Percentiles rank a stretch among this genome's conserved stretches.
Conservation (phyloP, 352 stramenopile species). For the Peronospora destructor region DNA sequence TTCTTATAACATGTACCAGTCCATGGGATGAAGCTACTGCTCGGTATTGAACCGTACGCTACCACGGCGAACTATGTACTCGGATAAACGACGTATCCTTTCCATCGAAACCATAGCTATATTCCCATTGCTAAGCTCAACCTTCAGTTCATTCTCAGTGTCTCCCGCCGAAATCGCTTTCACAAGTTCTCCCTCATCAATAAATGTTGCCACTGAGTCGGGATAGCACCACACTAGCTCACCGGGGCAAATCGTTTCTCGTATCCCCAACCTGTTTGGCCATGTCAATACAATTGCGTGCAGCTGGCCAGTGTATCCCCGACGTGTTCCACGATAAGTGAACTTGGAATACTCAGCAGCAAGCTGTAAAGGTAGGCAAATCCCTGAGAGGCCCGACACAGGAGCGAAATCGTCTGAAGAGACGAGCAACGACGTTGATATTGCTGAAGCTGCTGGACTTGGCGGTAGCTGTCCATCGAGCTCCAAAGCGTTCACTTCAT, state of each 20-base stretch:
- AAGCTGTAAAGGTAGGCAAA: slow-evolving; percentile 37
- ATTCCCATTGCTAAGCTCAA: slow-evolving; percentile 21
- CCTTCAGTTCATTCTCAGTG: slow-evolving; percentile 18
- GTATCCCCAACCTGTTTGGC: slow-evolving; percentile 19
- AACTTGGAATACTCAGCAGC: slow-evolving; percentile 40
- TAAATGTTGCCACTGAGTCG: slow-evolving; percentile 1
- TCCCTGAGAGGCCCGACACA: slow-evolving; percentile 36
- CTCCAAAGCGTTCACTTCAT: neutral
- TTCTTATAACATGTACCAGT: neutral
- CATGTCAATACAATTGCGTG: slow-evolving; percentile 41
- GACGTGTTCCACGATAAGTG: slow-evolving; percentile 25
- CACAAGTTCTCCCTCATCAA: slow-evolving; percentile 21
- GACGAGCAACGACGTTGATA: slow-evolving; percentile 16
- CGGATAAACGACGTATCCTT: slow-evolving; percentile 29
- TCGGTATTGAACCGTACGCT: slow-evolving; percentile 20
- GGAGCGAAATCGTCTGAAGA: slow-evolving; percentile 26
- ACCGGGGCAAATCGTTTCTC: slow-evolving; percentile 23
- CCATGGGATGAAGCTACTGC: slow-evolving; percentile 2
- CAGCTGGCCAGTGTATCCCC: slow-evolving; percentile 34
- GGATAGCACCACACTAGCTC: slow-evolving; percentile 37
- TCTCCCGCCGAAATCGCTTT: slow-evolving; percentile 25
- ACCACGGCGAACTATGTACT: slow-evolving; percentile 38
- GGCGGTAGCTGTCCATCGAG: neutral
- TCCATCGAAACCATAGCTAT: slow-evolving; percentile 12
- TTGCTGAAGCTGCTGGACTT: slow-evolving; percentile 1